Base-by-base conservation (phyloP, 345 rosid genomes). In the Xanthoceras sorbifolium region DNA sequence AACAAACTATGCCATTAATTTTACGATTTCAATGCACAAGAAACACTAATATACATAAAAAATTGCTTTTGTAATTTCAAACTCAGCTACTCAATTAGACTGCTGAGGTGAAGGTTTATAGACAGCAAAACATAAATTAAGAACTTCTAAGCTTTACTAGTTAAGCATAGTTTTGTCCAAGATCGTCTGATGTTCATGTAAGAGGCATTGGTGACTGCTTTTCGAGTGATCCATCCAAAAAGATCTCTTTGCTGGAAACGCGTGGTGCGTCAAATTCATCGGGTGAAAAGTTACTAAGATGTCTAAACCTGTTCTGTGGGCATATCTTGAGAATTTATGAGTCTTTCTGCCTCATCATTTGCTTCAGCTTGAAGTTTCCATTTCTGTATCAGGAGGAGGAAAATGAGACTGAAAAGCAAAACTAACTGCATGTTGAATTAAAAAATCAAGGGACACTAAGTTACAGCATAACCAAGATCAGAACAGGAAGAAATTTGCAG, bases 281-380 rank as follows among this genome's bases (percentile, higher is more conserved):
- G 29, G 12, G 46, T 63, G 71, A 50, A 65, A 46, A 50, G 46
- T 22, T 28, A 44, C 22, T 15, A 36, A 50, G 80, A 60, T 61
- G 57, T 69, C 78, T 80, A 82, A 54, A 69, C 71, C 71, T 67
- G 60, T 67, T 90, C 89, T 18, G 75, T 17, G 26, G 86, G 59
- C 42, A 79, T 74, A 65, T 86, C 79, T 86, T 89, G 87, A 59
- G 94, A 89, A 83, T 88, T 89, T 59, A 96, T 89, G 54, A 93
- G 92, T 85, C 97, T 91, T 80, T 93, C 97, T 34, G 97, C 98
- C 76, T 96, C 98, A 61, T 93, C 98, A 29, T 92, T 96, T 63
- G 98, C 99, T 85, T 93, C 98, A 42, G 94, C 97, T 84, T 93
- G 97, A 26, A 96, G 70, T 78, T 40, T 92, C 98, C 99, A 96